Base-by-base conservation (phyloP, 225 moss, liverwort and hornwort genomes). In the Bryum argenteum region DNA sequence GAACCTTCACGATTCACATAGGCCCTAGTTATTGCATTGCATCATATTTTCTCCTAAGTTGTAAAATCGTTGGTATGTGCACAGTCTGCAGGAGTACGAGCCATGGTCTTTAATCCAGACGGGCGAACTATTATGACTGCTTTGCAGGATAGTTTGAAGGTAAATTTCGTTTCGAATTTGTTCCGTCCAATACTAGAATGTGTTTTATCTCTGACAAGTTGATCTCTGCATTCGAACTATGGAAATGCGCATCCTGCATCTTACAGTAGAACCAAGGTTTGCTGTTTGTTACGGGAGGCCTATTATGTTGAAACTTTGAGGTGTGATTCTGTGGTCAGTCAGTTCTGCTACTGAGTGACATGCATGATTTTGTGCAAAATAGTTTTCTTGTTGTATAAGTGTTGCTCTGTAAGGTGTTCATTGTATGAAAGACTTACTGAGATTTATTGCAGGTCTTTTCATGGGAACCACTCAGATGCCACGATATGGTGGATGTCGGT, bases 101-200 rank as follows among this genome's bases (percentile, higher is more conserved):
- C 98, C 44, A 94, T 98, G 94, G 90, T 91, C 75, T 98, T 94
- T 84, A 94, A 92, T 79, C 91, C 98, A 58, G 98, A 98, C 73
- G 98, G 98, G 37, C 90, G 94, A 73, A 92, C 94, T 43, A 72
- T 98, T 28, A 81, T 98, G 65, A 89, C 83, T 86, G 98, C 92
- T 50, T 89, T 92, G 94, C 94, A 98, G 73, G 98, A 98, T 71
- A 98, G 91, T 76, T 74, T 98, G 75, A 98, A 98, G 94, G 96
- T 96, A 72, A 22, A 26, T 72, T 52, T 51, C 19, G n/a, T 41
- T 60, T 65, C 40, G 10, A 12, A 28, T 40, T 63, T 12, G 23
- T 22, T 59, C 18, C n/a, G 38, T 64, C 26, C 50, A 69, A 21
- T 56, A 28, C 47, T 37, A 56, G 16, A 56, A 54, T 60, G 54